These are phyloP conservation scores for Penicillium cataractarum DNA, from an alignment of 495 filamentous ascomycete genomes.

Conservation along the genomic window DNA sequence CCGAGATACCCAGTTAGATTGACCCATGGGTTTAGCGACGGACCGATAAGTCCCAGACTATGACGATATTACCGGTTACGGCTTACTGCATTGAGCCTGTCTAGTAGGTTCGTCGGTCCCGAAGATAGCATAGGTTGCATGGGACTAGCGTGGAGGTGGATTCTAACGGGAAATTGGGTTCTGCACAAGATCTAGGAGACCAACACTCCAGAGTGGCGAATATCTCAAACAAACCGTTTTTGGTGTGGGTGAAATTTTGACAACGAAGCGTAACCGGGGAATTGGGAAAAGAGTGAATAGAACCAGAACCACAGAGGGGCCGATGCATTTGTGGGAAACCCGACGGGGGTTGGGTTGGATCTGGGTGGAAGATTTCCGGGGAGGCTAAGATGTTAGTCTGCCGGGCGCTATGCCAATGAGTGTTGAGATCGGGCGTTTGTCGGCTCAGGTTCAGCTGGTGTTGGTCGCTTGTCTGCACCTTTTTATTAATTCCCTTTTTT, in stretches of 20 bases:
- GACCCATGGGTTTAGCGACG: background rate
- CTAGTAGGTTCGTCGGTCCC: background rate
- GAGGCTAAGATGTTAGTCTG: slow-evolving; percentile 29
- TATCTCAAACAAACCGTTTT: slow-evolving; percentile 15
- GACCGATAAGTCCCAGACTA: background rate
- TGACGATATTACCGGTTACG: background rate
- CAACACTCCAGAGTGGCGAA: slow-evolving; percentile 12
- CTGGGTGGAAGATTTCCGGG: too few relatives aligned
- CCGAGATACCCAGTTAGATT: slow-evolving; percentile 9
- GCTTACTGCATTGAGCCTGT: background rate
- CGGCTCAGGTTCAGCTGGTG: slow-evolving; percentile 32
- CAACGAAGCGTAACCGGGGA: background rate
- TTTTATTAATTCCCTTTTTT: background rate
- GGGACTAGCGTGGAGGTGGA: background rate
- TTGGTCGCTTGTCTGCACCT: slow-evolving; percentile 11
- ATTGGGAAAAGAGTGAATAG: too few relatives aligned
- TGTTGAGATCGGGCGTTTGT: slow-evolving; percentile 17
- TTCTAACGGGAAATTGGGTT: background rate
- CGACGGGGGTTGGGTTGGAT: slow-evolving; percentile 16
- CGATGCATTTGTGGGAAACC: background rate
- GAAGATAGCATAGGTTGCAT: background rate
- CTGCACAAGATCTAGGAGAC: background rate
- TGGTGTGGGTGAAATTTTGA: slow-evolving; percentile 4
- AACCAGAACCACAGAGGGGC: too few relatives aligned
- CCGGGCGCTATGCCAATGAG: slow-evolving; percentile 26